A percentile compares a stretch with the other conserved stretches of the same genome.
Evolutionary conservation across 805 yeast species (phyloP).

Genomic region (Yamadazyma sp.): DNA sequence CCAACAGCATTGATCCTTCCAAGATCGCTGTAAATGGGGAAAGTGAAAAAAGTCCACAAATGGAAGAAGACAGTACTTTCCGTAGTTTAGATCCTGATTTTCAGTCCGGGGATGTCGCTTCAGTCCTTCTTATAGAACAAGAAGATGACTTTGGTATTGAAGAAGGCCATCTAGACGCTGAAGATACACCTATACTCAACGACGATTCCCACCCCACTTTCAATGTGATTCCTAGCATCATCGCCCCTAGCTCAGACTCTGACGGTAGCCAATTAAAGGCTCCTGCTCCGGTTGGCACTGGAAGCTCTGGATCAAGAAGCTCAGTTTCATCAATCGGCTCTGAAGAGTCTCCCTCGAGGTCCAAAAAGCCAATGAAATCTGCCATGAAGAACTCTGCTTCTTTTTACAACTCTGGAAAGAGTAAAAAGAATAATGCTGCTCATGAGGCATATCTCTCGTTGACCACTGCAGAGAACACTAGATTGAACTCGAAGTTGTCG

Average conservation of each 20-base stretch:
- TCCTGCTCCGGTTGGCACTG: constrained; percentile 16
- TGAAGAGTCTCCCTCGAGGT: constrained; percentile 25
- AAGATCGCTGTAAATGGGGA: constrained; percentile 28
- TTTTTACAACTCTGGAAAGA: constrained; percentile 17
- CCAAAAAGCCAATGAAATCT: constrained; percentile 48
- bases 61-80: neutral
- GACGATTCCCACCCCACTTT: constrained; percentile 29
- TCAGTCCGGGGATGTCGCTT: neutral
- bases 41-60: constrained; percentile 10
- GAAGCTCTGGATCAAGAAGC: no score
- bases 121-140: constrained; percentile 1
- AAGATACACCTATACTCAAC: constrained; percentile 24
- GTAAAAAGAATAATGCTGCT: constrained; percentile 41
- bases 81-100: constrained; percentile 4
- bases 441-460: constrained; percentile 64
- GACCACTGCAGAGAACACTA: constrained; percentile 77
- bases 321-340: constrained; percentile 35
- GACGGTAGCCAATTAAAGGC: constrained; percentile 20
- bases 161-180: constrained; percentile 21
- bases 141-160: constrained; percentile 27
- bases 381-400: constrained; percentile 47
- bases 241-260: constrained; percentile 9
- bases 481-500: constrained; percentile 63
- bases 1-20: constrained; percentile 23
- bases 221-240: constrained; percentile 30